Conservation (phyloP, 163 green algal genomes). For the Scenedesmus sp. region DNA sequence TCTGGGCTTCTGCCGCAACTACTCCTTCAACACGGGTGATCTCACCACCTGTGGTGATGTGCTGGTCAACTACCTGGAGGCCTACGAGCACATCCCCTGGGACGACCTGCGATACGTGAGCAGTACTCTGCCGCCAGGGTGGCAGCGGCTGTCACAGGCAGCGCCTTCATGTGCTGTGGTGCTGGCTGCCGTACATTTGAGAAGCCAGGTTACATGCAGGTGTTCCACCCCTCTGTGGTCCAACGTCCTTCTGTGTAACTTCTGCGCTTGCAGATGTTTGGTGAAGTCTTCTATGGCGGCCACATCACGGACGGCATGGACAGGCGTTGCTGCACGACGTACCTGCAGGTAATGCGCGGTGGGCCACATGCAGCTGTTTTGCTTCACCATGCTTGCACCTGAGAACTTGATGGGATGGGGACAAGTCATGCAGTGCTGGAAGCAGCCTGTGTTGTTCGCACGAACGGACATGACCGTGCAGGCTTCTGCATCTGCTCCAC, state of each 20-base stretch:
- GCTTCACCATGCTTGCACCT: neutral
- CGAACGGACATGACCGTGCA: no score
- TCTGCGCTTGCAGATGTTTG: conserved; percentile 44
- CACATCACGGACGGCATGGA: conserved; percentile 93
- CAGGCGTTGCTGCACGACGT: conserved; percentile 87
- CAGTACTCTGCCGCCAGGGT: conserved; percentile 60
- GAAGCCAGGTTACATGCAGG: neutral
- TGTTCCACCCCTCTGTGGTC: neutral
- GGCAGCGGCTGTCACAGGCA: neutral
- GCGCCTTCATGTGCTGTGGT: neutral
- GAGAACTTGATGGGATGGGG: neutral
- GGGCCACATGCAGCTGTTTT: neutral
- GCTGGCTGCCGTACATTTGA: neutral
- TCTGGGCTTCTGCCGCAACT: conserved; percentile 90
- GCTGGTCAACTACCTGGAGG: conserved; percentile 90
- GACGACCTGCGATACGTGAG: conserved; percentile 92
- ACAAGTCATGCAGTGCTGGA: neutral
- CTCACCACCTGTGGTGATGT: conserved; percentile 90
- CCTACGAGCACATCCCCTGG: conserved; percentile 84
- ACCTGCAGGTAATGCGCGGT: conserved; percentile 71
- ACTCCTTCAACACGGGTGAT: conserved; percentile 93
- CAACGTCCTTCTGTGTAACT: neutral
- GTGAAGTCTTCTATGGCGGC: conserved; percentile 85
- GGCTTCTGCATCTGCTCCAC: neutral
- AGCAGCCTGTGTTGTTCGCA: neutral